Conservation (phyloP, 2,329 filamentous ascomycete genomes). For the Chaetomiaceae sp. region DNA sequence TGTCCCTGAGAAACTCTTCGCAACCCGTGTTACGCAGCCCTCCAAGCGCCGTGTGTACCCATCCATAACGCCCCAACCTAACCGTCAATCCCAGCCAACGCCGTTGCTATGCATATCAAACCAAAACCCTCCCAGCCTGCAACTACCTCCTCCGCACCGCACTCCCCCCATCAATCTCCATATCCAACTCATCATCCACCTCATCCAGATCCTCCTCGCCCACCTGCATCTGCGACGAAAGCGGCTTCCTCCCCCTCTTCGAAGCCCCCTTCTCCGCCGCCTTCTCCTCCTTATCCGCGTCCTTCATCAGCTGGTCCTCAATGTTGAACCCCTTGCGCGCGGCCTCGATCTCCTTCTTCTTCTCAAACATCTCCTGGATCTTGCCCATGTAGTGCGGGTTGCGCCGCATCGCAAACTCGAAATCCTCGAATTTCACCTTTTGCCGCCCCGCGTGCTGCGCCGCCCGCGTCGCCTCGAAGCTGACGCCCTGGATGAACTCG, state of each 20-base stretch:
- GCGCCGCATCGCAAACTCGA: slow-evolving; percentile 86
- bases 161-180: slow-evolving; percentile 26
- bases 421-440: slow-evolving; percentile 98
- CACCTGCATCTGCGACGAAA: slow-evolving; percentile 10
- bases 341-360: slow-evolving; percentile 81
- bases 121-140: not conserved
- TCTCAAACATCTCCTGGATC: slow-evolving; percentile 83
- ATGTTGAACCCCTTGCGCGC: slow-evolving; percentile 71
- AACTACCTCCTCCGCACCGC: slow-evolving; percentile 20
- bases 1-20: too few relatives aligned
- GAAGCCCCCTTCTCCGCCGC: slow-evolving; percentile 17
- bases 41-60: not conserved
- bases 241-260: slow-evolving; percentile 8
- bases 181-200: slow-evolving; percentile 46
- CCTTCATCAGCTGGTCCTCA: slow-evolving; percentile 58
- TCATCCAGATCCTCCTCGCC: slow-evolving; percentile 49
- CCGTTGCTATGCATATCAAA: slow-evolving; percentile 10
- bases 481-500: slow-evolving; percentile 92
- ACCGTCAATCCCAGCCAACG: slow-evolving; percentile 1
- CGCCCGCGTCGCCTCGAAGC: slow-evolving; percentile 80
- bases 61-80: not conserved
- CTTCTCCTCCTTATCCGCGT: slow-evolving; percentile 35
- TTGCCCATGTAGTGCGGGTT: slow-evolving; percentile 83
- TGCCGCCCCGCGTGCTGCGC: slow-evolving; percentile 84
- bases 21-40: not conserved